These are phyloP conservation scores for Ascosphaera acerosa DNA, from an alignment of 2,329 filamentous ascomycete genomes.

Conservation along the genomic window DNA sequence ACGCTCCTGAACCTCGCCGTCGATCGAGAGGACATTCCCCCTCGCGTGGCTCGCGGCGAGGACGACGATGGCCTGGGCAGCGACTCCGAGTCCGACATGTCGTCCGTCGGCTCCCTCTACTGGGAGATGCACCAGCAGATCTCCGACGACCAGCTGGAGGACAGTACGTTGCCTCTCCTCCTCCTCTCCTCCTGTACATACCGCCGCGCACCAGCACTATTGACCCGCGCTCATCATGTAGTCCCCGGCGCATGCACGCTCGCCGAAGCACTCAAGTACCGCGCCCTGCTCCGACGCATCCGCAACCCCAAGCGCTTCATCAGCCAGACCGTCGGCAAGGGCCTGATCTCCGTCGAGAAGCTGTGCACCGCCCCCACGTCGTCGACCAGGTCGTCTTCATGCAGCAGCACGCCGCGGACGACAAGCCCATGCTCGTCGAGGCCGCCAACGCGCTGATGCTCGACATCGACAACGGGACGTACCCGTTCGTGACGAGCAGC, in stretches of 20 bases:
- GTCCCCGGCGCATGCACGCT: conserved; percentile 34
- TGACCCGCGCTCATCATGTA: conserved; percentile 7
- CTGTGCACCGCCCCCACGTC: conserved; percentile 42
- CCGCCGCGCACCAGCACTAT: no score
- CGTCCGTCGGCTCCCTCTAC: conserved; percentile 24
- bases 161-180: conserved; percentile 9
- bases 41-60: no score
- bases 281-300: conserved; percentile 10
- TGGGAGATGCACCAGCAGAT: conserved; percentile 36
- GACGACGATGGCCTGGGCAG: conserved; percentile 15
- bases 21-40: no score
- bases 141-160: conserved; percentile 25
- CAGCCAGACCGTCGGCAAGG: conserved; percentile 40
- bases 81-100: conserved; percentile 31
- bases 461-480: conserved; percentile 28
- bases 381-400: conserved; percentile 26
- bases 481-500: conserved; percentile 25
- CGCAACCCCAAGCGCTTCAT: conserved; percentile 36
- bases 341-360: conserved; percentile 51
- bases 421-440: conserved; percentile 32
- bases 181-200: conserved; percentile 1
- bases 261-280: conserved; percentile 42
- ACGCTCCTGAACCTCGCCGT: no score
- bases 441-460: conserved; percentile 39
- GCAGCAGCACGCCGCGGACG: conserved; percentile 27